Evolutionary conservation across 2,329 filamentous ascomycete species (phyloP), one percentile per base, ranked within the genome.

Genomic region (Emmonsiellopsis sp.): DNA sequence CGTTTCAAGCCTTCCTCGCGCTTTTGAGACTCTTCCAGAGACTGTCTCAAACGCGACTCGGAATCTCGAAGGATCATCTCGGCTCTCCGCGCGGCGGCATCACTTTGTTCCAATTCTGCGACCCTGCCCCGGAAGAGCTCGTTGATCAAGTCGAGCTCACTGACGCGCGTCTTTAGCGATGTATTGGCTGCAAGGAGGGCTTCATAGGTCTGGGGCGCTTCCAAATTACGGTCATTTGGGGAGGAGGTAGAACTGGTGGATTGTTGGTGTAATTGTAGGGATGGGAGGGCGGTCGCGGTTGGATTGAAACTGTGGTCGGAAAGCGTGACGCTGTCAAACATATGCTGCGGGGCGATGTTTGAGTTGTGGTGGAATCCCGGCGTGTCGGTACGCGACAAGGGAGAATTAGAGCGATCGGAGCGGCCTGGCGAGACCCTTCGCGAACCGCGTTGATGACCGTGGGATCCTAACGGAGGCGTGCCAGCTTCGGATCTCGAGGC

Each of bases 81-180:
- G 59, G 81, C 77, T 64, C 83, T 72, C 65, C 84, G 73, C 51
- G 86, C 81, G 47, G 80, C 83, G 47, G 81, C 81, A 65, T 92
- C 87, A 64, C 86, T 86, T 60, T 84, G 81, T 66, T 94, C 89
- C 10, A 93, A 77, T 66, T 93, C 79, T 67, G 83, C 70, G 41
- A 96, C 83, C 9, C 86, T 81, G 38, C 85, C 85, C 50, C 85
- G 79, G 69, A 89, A 90, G 44, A 91, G 76, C 65, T 87, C 86
- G 63, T 91, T 96, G 75, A 98, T 96, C 51, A 98, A 81, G 67
- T 98, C 93, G 26, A 98, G 79, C 70, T 98, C 93, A 62, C 86
- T 93, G 35, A 98, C 92, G 42, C 93, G 85, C 0, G 93, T 98
- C 73, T 94, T 95, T n/a, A 97, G 78, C 50, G 84, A 86, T 5